Conservation (phyloP, 257 asterid genomes). For the Primulina huaijiensis region DNA sequence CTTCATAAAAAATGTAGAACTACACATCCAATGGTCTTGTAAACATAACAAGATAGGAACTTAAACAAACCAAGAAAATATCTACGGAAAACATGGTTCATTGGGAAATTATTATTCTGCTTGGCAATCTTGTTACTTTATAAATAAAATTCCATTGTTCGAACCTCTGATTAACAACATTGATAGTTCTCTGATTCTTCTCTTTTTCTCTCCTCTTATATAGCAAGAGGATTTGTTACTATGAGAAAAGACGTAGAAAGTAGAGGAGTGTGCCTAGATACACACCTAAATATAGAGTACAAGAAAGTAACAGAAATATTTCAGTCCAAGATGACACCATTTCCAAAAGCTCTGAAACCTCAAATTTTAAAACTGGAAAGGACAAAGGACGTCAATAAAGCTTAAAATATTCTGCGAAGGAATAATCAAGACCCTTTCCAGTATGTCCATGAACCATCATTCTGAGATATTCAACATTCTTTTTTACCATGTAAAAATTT, state of each 20-base stretch:
- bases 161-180: neutral
- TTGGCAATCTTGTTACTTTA: neutral
- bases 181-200: neutral
- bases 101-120: neutral
- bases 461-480: neutral
- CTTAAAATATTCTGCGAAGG: neutral
- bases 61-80: neutral
- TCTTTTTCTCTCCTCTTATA: neutral
- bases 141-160: conserved; percentile 8
- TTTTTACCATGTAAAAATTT: neutral
- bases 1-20: neutral
- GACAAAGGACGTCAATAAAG: neutral
- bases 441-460: neutral
- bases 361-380: neutral
- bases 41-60: neutral
- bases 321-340: neutral
- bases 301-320: neutral
- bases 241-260: neutral
- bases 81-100: neutral
- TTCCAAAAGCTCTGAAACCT: neutral
- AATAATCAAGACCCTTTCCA: neutral
- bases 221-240: neutral
- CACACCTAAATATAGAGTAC: neutral
- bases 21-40: conserved; percentile 6
- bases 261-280: neutral